Evolutionary conservation across 2,329 filamentous ascomycete genomes (phyloP).

Genomic region (Xylariomycetidae sp.): DNA sequence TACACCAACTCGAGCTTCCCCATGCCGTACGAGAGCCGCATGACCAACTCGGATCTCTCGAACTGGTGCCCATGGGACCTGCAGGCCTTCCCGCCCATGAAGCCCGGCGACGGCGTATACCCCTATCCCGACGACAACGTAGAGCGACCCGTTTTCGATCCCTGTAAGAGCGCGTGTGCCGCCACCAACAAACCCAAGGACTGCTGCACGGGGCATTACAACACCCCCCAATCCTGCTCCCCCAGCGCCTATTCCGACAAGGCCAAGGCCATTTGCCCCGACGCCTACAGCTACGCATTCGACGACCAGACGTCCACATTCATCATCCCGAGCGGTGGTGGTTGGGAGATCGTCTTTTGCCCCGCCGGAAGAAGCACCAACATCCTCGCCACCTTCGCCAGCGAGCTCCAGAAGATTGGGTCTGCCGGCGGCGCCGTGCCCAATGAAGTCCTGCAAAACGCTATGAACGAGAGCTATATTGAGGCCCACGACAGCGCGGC

Average conservation of each 20-base stretch:
- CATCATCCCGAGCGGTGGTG: slow-evolving; percentile 60
- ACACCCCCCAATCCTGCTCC: slow-evolving; percentile 55
- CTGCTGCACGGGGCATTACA: slow-evolving; percentile 69
- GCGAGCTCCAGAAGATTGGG: slow-evolving; percentile 42
- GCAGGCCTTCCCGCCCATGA: slow-evolving; percentile 60
- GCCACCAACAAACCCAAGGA: slow-evolving; percentile 60
- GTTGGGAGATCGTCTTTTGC: slow-evolving; percentile 75
- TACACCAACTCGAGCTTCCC: slow-evolving; percentile 61
- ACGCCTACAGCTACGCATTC: slow-evolving; percentile 75
- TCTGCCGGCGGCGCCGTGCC: slow-evolving; percentile 35
- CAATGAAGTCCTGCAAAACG: slow-evolving; percentile 25
- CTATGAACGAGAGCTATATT: slow-evolving; percentile 31
- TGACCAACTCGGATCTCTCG: slow-evolving; percentile 51
- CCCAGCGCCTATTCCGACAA: slow-evolving; percentile 62
- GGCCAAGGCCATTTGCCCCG: slow-evolving; percentile 72
- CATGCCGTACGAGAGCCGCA: slow-evolving; percentile 57
- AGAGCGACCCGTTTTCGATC: slow-evolving; percentile 64
- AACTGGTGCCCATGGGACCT: slow-evolving; percentile 79
- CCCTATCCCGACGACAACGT: slow-evolving; percentile 75
- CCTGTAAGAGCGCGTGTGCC: slow-evolving; percentile 71
- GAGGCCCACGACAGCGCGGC: slow-evolving; percentile 18
- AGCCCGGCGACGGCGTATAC: slow-evolving; percentile 70
- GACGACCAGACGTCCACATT: slow-evolving; percentile 55
- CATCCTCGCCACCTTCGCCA: slow-evolving; percentile 46
- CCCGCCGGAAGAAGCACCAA: slow-evolving; percentile 56